phyloP scores from a whole-genome alignment of 202 grass and related monocot genomes.

The Cymbopogon flexuosus region DNA sequence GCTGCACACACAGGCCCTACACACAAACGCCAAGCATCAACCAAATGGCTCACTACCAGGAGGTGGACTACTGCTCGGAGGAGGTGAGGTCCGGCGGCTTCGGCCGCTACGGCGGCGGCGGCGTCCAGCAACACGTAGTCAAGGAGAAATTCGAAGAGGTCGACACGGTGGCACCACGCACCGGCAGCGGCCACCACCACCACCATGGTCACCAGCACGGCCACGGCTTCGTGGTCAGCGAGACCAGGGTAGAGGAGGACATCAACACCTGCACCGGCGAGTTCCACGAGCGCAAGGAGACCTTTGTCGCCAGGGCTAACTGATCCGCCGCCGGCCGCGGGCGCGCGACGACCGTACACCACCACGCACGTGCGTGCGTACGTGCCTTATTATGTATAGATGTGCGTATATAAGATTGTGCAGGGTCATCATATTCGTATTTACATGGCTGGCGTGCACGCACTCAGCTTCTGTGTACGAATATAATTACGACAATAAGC shows the following conservation, averaged over 20 bases:
- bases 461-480: background rate
- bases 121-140: conserved; percentile 33
- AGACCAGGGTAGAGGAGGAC: conserved; percentile 43
- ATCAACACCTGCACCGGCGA: conserved; percentile 46
- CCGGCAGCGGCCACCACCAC: background rate
- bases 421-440: background rate
- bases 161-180: background rate
- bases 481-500: conserved; percentile 30
- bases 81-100: conserved; percentile 40
- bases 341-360: too few relatives aligned
- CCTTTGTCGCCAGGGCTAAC: conserved; percentile 16
- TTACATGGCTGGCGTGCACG: background rate
- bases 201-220: background rate
- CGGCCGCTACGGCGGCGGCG: conserved; percentile 12
- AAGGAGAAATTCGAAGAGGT: conserved; percentile 47
- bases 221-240: conserved; percentile 16
- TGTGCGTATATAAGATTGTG: background rate
- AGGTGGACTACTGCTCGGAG: conserved; percentile 48
- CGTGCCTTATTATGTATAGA: background rate
- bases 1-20: background rate
- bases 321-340: background rate
- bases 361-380: background rate
- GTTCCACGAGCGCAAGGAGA: conserved; percentile 54
- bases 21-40: background rate
- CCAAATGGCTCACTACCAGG: conserved; percentile 36